Conservation (phyloP, 495 filamentous ascomycete genomes). For the Penicillium ucsense region DNA sequence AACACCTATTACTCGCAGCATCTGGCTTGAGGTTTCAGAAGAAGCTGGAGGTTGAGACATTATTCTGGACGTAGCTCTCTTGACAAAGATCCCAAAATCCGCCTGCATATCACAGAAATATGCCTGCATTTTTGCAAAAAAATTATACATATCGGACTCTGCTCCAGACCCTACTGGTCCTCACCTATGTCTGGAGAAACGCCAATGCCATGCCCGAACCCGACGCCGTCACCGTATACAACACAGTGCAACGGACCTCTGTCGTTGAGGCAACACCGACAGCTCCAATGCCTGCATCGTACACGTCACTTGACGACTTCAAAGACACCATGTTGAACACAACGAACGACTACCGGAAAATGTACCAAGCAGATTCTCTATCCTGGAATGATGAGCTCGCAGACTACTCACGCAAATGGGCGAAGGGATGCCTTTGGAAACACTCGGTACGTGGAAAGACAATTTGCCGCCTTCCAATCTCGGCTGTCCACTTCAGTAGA, state of each 20-base stretch:
- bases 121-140: too few relatives aligned
- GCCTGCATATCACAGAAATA: too few relatives aligned
- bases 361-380: constrained; percentile 53
- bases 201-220: neutral
- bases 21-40: neutral
- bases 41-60: too few relatives aligned
- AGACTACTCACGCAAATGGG: constrained; percentile 44
- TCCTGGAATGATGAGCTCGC: constrained; percentile 58
- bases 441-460: constrained; percentile 43
- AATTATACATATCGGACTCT: neutral
- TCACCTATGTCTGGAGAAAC: neutral
- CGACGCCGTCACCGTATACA: constrained; percentile 5
- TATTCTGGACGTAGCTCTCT: too few relatives aligned
- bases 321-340: constrained; percentile 48
- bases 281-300: constrained; percentile 31
- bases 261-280: constrained; percentile 19
- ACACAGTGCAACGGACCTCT: constrained; percentile 9
- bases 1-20: too few relatives aligned
- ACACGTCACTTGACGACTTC: constrained; percentile 41
- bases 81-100: too few relatives aligned
- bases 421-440: constrained; percentile 44
- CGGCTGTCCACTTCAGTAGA: too few relatives aligned
- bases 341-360: constrained; percentile 56
- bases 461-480: too few relatives aligned
- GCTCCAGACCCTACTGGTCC: neutral